Base-by-base conservation (phyloP, 2,329 filamentous ascomycete species). In the Bipolaris cookei region DNA sequence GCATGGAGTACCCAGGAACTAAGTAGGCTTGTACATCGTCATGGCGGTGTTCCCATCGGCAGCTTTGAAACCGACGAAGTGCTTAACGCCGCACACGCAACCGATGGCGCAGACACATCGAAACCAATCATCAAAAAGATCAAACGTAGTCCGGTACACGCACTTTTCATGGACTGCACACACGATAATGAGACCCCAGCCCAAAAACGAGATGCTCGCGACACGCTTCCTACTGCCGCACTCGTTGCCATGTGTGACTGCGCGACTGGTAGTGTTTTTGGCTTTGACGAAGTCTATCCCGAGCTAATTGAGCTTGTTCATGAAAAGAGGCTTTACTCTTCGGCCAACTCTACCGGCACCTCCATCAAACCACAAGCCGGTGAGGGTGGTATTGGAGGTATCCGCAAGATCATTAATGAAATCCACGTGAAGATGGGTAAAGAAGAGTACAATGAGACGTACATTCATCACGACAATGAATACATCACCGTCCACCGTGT, bases 101-200 rank as follows among this genome's bases (percentile, higher is more conserved):
- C 44, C 13, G 73, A 75, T 34, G 75, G 73, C 3, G 67, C 66
- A 34, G 44, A 51, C 35, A 35, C 54, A 30, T 35, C 46, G 3
- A 57, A 62, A 20, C 41, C 49, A 67, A 85, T 90, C 16, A 83
- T 97, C 64, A 90, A 89, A 63, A 89, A 84, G 60, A 93, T 99
- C 76, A 91, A 91, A 64, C 88, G 90, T n/a, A 90, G 88, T 3
- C 91, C 93, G 3, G 90, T 98, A 0, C 93, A 97, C 64, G 95
- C 94, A 0, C 81, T 99, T 1, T 97, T 99, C 78, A 98, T 98
- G 92, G 96, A 99, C 75, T 99, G 96, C 77, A 99, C 96, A 0
- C 95, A 99, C 76, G 95, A 99, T 79, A 99, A 99, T 68, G 94
- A 99, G 78, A 90, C 92, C 2, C 95, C 95, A 0, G 91, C 94